Evolutionary conservation across 208 protist species (phyloP).

Genomic region (Acanthamoeba castellanii): DNA sequence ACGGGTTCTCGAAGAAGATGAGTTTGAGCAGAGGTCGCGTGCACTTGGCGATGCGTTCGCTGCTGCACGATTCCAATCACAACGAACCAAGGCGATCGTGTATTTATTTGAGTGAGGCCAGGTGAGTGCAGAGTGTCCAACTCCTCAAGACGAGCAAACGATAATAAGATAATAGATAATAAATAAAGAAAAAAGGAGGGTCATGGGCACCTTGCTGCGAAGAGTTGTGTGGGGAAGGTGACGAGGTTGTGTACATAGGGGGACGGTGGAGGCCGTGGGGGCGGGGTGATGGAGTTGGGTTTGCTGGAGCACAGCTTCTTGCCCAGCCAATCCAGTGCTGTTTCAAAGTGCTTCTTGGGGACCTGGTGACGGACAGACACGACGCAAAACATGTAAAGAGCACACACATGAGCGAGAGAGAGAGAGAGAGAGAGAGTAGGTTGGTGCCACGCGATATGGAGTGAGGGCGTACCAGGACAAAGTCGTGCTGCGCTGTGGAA

Average conservation of each 20-base stretch:
- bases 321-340: slow-evolving; percentile 25
- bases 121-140: background rate
- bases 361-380: background rate
- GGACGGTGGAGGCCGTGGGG: background rate
- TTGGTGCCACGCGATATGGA: background rate
- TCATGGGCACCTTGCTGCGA: background rate
- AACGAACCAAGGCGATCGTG: background rate
- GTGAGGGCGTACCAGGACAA: slow-evolving; percentile 55
- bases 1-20: slow-evolving; percentile 70
- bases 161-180: background rate
- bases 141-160: background rate
- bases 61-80: background rate
- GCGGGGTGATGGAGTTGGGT: slow-evolving; percentile 28
- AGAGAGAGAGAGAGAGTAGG: background rate
- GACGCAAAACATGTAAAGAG: background rate
- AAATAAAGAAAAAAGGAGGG: background rate
- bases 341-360: slow-evolving; percentile 58
- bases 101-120: too few relatives aligned
- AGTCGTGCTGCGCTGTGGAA: slow-evolving; percentile 67
- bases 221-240: slow-evolving; percentile 58
- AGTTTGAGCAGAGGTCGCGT: slow-evolving; percentile 66
- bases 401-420: too few relatives aligned
- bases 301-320: slow-evolving; percentile 42
- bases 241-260: slow-evolving; percentile 72
- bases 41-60: slow-evolving; percentile 53